Evolutionary conservation across 768 basidiomycete genomes (phyloP).

Genomic region (Podaxis mareebaensis): DNA sequence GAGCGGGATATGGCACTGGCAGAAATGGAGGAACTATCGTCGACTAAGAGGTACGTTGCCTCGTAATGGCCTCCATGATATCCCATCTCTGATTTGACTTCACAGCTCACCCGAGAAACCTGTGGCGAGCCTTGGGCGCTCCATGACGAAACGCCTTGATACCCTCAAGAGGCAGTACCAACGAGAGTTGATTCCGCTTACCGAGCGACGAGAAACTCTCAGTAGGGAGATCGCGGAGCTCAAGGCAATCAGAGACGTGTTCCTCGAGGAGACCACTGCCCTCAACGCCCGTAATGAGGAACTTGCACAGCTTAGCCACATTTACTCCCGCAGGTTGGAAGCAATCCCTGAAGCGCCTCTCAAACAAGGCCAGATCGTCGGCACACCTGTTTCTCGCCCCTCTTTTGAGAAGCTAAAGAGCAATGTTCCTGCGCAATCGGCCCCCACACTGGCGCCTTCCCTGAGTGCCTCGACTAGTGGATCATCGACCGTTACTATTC

Average conservation of each 20-base stretch:
- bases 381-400: conserved; percentile 15
- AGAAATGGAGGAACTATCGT: conserved; percentile 89
- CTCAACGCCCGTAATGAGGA: conserved; percentile 93
- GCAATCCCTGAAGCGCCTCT: conserved; percentile 36
- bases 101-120: conserved; percentile 37
- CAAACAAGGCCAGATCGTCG: conserved; percentile 25
- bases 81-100: conserved; percentile 6
- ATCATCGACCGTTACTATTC: conserved; percentile 44
- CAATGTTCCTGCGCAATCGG: conserved; percentile 29
- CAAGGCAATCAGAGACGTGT: conserved; percentile 79
- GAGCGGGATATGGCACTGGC: conserved; percentile 92
- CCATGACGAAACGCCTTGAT: conserved; percentile 84
- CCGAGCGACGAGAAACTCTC: conserved; percentile 76
- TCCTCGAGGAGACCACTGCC: conserved; percentile 88
- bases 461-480: conserved; percentile 44
- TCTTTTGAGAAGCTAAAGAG: conserved; percentile 30
- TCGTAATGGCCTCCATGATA: conserved; percentile 6
- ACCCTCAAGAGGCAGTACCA: conserved; percentile 86
- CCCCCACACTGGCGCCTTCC: conserved; percentile 35
- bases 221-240: conserved; percentile 84
- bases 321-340: conserved; percentile 81
- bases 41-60: conserved; percentile 62
- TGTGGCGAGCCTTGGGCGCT: conserved; percentile 56
- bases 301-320: conserved; percentile 82
- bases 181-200: conserved; percentile 82